Conservation (phyloP, 106 monocot species). For the Phalaenopsis equestris region DNA sequence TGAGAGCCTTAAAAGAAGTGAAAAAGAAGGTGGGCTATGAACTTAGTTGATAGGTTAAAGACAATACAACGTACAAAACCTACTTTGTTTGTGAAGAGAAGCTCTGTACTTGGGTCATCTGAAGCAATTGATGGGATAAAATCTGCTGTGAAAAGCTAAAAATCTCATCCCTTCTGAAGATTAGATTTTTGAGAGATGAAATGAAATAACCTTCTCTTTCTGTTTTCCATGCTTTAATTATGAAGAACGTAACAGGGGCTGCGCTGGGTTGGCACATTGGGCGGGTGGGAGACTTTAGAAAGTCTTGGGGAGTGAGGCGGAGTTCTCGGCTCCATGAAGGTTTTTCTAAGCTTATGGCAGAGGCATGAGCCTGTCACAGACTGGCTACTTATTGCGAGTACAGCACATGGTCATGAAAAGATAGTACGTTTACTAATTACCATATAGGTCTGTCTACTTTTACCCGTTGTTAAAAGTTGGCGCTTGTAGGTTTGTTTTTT, state of each 20-base stretch:
- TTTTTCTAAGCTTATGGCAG: neutral
- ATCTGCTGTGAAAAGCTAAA: constrained; percentile 9
- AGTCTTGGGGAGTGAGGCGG: neutral
- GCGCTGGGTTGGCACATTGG: neutral
- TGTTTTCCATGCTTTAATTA: neutral
- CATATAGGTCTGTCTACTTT: too few species aligned
- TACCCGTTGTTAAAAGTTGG: too few species aligned
- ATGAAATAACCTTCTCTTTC: neutral
- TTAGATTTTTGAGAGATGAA: constrained; percentile 7
- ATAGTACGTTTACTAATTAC: too few species aligned
- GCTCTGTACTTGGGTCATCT: constrained; percentile 10
- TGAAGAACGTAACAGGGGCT: neutral
- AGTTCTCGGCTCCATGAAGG: neutral
- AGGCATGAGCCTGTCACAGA: neutral
- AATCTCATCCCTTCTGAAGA: constrained; percentile 5
- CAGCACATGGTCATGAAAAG: too few species aligned
- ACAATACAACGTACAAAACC: constrained; percentile 1
- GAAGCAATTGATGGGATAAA: neutral
- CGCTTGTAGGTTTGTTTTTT: too few species aligned
- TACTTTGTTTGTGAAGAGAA: neutral
- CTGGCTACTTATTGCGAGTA: neutral
- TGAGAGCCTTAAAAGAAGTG: constrained; percentile 8
- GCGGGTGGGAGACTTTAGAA: neutral
- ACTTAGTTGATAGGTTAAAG: neutral
- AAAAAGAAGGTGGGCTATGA: neutral